Evolutionary conservation across 2,329 filamentous ascomycete genomes (phyloP).

Genomic region (Fusarium sambucinum): DNA sequence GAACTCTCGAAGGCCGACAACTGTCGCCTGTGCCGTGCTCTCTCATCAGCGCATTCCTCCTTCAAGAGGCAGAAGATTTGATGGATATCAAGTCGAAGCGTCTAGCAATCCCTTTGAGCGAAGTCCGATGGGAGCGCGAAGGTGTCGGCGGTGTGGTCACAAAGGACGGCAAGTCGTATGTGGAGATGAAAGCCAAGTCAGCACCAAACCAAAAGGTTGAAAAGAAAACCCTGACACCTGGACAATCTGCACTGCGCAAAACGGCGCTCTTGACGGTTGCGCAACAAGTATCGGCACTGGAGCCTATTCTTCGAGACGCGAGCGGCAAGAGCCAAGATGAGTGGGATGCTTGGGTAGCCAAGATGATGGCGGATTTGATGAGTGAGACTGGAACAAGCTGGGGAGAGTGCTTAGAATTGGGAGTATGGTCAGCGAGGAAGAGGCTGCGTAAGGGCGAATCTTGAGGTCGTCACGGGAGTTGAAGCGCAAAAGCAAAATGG

Average conservation of each 20-base stretch:
- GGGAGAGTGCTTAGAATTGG: constrained; percentile 87
- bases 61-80: constrained; percentile 82
- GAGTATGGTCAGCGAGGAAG: constrained; percentile 92
- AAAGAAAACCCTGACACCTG: constrained; percentile 69
- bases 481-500: constrained; percentile 31
- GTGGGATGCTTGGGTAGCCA: constrained; percentile 90
- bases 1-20: constrained; percentile 78
- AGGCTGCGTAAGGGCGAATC: constrained; percentile 20
- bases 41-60: constrained; percentile 77
- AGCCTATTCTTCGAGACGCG: constrained; percentile 82
- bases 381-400: constrained; percentile 81
- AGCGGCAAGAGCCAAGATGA: constrained; percentile 91
- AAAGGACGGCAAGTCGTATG: constrained; percentile 70
- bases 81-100: constrained; percentile 78
- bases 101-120: constrained; percentile 86
- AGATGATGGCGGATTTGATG: constrained; percentile 87
- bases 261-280: constrained; percentile 86
- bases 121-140: constrained; percentile 89
- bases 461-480: constrained; percentile 15
- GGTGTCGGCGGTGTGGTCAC: constrained; percentile 73
- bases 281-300: constrained; percentile 85
- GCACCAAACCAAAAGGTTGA: constrained; percentile 52
- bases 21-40: constrained; percentile 83
- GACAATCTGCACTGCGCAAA: constrained; percentile 79
- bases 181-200: constrained; percentile 65